Percentiles rank a stretch among this genome's conserved stretches.
These are phyloP conservation scores for Botryotinia narcissicola DNA, from an alignment of 2,329 filamentous ascomycete genomes.

Conservation along the genomic window DNA sequence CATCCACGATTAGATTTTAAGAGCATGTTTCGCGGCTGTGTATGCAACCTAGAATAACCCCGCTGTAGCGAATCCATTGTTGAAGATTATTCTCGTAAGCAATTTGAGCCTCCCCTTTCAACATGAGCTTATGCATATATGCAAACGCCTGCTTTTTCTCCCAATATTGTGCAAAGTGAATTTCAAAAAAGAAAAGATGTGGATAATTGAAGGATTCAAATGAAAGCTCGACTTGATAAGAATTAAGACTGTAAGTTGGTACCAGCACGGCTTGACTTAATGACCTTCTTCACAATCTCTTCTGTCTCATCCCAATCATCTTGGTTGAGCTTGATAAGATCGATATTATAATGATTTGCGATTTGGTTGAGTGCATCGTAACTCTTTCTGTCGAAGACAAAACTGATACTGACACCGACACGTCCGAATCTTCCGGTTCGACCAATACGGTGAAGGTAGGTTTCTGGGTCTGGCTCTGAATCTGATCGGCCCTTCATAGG, in stretches of 20 bases:
- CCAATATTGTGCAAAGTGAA: conserved; percentile 14
- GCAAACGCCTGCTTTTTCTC: conserved; percentile 19
- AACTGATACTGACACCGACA: conserved; percentile 92
- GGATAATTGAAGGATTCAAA: not conserved
- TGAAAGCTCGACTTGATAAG: not conserved
- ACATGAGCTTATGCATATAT: conserved; percentile 7
- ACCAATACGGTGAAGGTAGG: conserved; percentile 96
- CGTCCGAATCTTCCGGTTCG: conserved; percentile 95
- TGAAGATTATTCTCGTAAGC: not conserved
- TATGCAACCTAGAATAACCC: conserved; percentile 16
- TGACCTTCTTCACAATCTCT: conserved; percentile 74
- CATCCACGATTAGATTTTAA: conserved; percentile 10
- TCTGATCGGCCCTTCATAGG: conserved; percentile 75
- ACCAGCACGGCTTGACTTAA: conserved; percentile 66
- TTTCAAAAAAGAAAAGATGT: conserved; percentile 1
- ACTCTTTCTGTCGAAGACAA: conserved; percentile 82
- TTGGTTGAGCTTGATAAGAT: conserved; percentile 77
- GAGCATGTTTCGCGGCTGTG: conserved; percentile 16
- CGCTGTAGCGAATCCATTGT: conserved; percentile 1
- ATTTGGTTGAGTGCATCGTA: conserved; percentile 80
- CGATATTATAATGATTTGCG: conserved; percentile 73
- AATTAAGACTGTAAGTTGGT: conserved; percentile 43
- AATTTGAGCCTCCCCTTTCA: not conserved
- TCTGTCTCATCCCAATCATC: conserved; percentile 91
- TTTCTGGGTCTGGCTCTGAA: conserved; percentile 84